Evolutionary conservation across 331 rosid genomes (phyloP).

Genomic region (Quercus lobata): DNA sequence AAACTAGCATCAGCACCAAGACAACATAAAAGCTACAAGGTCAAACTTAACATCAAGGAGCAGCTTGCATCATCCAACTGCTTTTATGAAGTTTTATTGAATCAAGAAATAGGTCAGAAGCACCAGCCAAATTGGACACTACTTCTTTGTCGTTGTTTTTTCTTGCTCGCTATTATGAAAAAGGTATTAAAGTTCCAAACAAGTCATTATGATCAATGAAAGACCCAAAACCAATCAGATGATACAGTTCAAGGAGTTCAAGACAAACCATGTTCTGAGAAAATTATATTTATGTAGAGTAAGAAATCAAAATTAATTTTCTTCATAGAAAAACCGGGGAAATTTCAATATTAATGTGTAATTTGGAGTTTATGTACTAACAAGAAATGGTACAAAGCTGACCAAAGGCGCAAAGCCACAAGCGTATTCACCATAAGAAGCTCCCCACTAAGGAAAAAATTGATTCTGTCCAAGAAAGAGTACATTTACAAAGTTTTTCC

Average conservation of each 20-base stretch:
- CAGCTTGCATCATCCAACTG: too few relatives aligned
- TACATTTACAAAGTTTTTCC: not conserved
- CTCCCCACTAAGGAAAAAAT: not conserved
- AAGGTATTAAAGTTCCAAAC: not conserved
- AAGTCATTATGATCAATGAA: not conserved
- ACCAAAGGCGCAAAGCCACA: not conserved
- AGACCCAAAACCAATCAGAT: not conserved
- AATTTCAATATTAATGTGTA: too few relatives aligned
- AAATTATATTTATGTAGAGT: too few relatives aligned
- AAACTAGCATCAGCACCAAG: too few relatives aligned
- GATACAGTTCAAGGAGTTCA: not conserved
- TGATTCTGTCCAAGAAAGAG: not conserved
- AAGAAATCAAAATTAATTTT: not conserved
- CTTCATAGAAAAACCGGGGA: not conserved
- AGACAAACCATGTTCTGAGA: too few relatives aligned
- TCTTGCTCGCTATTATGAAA: not conserved
- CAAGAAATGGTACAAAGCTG: not conserved
- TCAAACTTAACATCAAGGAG: too few relatives aligned
- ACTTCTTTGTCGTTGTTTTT: not conserved
- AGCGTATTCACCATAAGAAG: not conserved
- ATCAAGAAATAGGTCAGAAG: not conserved
- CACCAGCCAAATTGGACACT: not conserved
- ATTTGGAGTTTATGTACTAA: too few relatives aligned
- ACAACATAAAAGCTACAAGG: too few relatives aligned
- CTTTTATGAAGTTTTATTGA: too few relatives aligned